phyloP scores from a whole-genome alignment of 129 eudicot species.

The Ambrosia trifida region DNA sequence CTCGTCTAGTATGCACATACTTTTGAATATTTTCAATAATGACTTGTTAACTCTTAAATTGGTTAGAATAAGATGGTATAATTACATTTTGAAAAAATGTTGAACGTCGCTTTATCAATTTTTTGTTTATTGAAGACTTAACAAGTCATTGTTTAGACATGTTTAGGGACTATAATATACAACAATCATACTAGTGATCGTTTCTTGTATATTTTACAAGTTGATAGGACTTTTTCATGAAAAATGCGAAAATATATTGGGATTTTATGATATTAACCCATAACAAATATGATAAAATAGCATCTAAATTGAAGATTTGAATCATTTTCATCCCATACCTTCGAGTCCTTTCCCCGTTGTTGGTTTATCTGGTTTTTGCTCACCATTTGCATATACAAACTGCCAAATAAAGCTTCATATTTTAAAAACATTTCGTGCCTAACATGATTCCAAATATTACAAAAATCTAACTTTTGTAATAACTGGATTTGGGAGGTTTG shows the following conservation, averaged over 20 bases:
- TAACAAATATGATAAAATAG: not conserved
- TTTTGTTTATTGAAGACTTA: not conserved
- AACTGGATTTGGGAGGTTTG: not conserved
- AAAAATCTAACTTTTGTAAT: not conserved
- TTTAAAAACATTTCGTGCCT: not conserved
- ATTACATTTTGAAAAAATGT: not conserved
- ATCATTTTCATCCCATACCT: slow-evolving; percentile 22
- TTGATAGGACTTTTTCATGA: not conserved
- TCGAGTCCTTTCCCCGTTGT: slow-evolving; percentile 33
- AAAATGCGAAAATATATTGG: not conserved
- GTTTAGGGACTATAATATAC: not conserved
- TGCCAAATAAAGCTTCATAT: not conserved
- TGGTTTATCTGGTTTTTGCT: slow-evolving; percentile 26
- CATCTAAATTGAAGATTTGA: not conserved
- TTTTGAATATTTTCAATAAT: not conserved
- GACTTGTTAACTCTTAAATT: too few relatives aligned
- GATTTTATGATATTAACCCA: not conserved
- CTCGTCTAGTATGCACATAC: not conserved
- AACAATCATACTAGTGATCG: not conserved
- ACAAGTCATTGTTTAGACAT: not conserved
- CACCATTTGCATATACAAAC: slow-evolving; percentile 41
- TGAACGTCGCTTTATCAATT: not conserved
- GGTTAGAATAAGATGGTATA: not conserved
- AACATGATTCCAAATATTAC: not conserved
- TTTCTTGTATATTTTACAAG: not conserved